Base-by-base conservation (phyloP, 2,329 filamentous ascomycete species). In the Aspergillus arachidicola region DNA sequence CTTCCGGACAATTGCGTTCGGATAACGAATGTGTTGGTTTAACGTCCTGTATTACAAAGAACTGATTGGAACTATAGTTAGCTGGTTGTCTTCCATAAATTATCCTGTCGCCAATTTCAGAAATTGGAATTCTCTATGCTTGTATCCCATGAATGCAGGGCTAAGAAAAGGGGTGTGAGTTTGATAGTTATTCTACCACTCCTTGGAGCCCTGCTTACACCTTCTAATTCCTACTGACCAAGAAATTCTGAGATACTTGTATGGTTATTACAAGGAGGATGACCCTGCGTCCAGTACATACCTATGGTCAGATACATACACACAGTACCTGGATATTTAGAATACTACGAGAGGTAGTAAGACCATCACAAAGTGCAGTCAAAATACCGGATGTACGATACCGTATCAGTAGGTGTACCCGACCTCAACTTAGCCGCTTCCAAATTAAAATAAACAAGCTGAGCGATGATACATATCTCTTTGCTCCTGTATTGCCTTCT, bases 1-100 rank as follows among this genome's bases (percentile, higher is more conserved):
- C 61, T 63, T 63, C 56, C 57, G 61, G 56, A 32, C 50, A 58
- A 58, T 63, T 55, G 61, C 57, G 58, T 63, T 60, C 51, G 53
- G 51, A 61, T 61, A 36, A 30, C 30, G 23, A 38, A 11, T 26
- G 38, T n/a, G 16, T n/a, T 41, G 36, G 38, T 41, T 41, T 19
- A 41, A 41, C 38, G 16, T n/a, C 19, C 38, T n/a, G 38, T 41
- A 41, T n/a, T 41, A 41, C 16, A 41, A 41, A 41, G 38, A 41
- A 41, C 6, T 3, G 19, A 41, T n/a, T 19, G 16, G 38, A 14
- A 11, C 36, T 2, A 16, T 38, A 38, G 3, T 26, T 26, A 26
- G 36, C 36, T 19, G 36, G 16, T 41, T 36, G 4, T 36, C 34
- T 36, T 41, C 16, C 38, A 41, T 41, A 46, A 23, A 16, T 2